Evolutionary conservation across 805 yeast genomes (phyloP).

Genomic region (Saccharomycopsis sp.): DNA sequence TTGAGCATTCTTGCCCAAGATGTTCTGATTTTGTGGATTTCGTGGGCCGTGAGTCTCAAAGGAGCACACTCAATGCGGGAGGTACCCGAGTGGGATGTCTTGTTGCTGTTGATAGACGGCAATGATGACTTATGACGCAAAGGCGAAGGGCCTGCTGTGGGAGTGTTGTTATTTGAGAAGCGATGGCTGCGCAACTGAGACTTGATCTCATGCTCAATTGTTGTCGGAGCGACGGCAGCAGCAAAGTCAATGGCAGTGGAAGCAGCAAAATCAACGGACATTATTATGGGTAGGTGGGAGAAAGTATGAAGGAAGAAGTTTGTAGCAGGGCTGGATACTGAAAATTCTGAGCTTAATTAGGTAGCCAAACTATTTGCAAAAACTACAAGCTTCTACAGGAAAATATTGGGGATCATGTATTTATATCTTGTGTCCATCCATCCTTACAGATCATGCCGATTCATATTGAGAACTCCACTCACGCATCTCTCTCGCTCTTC

Average conservation of each 20-base stretch:
- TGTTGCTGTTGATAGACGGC: background rate
- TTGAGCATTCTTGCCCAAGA: conserved; percentile 36
- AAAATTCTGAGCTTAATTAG: too few relatives aligned
- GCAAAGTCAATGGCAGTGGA: background rate
- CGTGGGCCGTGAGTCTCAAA: conserved; percentile 24
- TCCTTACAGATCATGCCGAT: background rate
- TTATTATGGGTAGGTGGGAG: background rate
- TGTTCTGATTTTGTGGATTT: conserved; percentile 29
- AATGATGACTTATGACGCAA: background rate
- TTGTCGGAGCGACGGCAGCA: background rate
- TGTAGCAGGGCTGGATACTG: too few relatives aligned
- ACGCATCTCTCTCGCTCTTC: background rate
- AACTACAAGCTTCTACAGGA: background rate
- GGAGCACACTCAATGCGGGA: background rate
- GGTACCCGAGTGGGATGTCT: background rate
- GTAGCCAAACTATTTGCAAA: background rate
- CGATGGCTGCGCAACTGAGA: background rate
- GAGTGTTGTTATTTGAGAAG: background rate
- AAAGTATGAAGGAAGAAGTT: too few relatives aligned
- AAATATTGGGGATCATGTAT: background rate
- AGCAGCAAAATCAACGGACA: background rate
- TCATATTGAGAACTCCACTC: background rate
- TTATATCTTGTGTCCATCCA: background rate
- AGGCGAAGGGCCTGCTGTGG: background rate
- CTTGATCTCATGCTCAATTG: conserved; percentile 1